These are phyloP conservation scores for Pythium aquatile DNA, from an alignment of 352 stramenopile species.

Conservation along the genomic window DNA sequence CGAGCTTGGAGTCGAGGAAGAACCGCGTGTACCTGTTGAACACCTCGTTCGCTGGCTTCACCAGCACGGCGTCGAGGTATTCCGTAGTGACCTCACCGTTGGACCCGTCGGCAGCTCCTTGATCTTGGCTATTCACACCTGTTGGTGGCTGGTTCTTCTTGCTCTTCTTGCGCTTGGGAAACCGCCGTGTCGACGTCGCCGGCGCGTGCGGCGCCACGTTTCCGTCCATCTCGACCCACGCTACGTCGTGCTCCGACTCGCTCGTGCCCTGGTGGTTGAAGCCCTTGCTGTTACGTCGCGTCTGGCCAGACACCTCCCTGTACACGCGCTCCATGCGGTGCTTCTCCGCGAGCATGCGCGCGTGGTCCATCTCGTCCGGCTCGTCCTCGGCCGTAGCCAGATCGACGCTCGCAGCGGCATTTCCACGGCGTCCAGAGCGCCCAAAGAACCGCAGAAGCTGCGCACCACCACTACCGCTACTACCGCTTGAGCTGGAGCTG, in stretches of 20 bases:
- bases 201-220: conserved; percentile 15
- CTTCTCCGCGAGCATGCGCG: conserved; percentile 26
- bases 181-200: conserved; percentile 27
- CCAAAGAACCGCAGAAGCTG: conserved; percentile 31
- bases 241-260: conserved; percentile 21
- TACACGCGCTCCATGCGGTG: conserved; percentile 57
- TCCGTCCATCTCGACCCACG: conserved; percentile 29
- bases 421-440: conserved; percentile 3
- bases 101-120: neutral
- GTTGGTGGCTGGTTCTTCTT: conserved; percentile 20
- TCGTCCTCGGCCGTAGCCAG: neutral
- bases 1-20: conserved; percentile 74
- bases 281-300: conserved; percentile 24
- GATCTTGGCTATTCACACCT: neutral
- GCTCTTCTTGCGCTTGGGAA: conserved; percentile 18
- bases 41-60: conserved; percentile 68
- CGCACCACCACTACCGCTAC: conserved; percentile 16
- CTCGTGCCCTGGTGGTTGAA: conserved; percentile 20
- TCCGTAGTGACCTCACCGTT: conserved; percentile 52
- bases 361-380: conserved; percentile 8
- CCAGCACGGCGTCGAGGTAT: conserved; percentile 72
- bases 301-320: conserved; percentile 42
- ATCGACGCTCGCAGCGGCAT: neutral
- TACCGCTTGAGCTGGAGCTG: neutral
- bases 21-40: conserved; percentile 81